Conservation (phyloP, 116 monocot species). For the Iris pallida region DNA sequence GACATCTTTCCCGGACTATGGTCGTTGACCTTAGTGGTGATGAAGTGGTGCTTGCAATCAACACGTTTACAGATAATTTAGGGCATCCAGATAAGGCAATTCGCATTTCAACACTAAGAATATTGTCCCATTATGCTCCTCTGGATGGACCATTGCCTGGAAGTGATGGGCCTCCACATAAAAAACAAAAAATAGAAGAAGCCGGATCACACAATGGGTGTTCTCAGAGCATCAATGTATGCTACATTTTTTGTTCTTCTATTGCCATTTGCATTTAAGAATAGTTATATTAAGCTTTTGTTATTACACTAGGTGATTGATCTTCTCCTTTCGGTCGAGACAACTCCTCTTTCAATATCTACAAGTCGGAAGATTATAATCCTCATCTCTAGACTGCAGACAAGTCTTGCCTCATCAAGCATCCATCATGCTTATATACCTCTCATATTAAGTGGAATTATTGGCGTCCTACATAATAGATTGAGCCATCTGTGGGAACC, state of each 20-base stretch:
- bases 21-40: constrained; percentile 26
- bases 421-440: constrained; percentile 52
- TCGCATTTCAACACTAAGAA: constrained; percentile 73
- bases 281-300: background rate
- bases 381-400: constrained; percentile 61
- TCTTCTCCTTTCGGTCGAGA: constrained; percentile 59
- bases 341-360: constrained; percentile 49
- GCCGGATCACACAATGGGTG: constrained; percentile 26
- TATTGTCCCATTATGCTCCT: constrained; percentile 63
- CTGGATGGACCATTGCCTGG: constrained; percentile 15
- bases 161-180: constrained; percentile 48
- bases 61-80: constrained; percentile 56
- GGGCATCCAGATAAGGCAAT: constrained; percentile 52
- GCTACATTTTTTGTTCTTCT: background rate
- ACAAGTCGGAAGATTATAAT: constrained; percentile 52
- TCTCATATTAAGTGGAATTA: constrained; percentile 58
- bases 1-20: constrained; percentile 2
- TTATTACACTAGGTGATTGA: constrained; percentile 50
- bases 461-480: constrained; percentile 81
- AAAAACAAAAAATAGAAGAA: constrained; percentile 61
- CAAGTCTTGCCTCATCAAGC: constrained; percentile 37
- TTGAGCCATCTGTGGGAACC: constrained; percentile 63
- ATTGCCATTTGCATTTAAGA: constrained; percentile 3
- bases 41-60: constrained; percentile 24
- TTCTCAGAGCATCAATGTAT: constrained; percentile 51